Percentiles rank a stretch among this genome's conserved stretches.
Conservation (phyloP, 306 rosid species). For the Gleditsia sinensis region DNA sequence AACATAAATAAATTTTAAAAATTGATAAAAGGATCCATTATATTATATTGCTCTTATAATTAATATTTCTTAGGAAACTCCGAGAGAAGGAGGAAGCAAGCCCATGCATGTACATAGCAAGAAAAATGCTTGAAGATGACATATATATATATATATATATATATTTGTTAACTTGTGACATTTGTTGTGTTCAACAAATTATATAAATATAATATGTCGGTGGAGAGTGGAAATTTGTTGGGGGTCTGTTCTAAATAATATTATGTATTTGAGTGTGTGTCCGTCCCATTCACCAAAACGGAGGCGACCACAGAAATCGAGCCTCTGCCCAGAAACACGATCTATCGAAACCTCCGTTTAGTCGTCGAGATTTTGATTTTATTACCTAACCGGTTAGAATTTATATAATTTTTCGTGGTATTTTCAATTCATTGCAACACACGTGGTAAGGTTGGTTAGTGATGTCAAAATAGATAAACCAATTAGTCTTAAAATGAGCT, state of each 20-base stretch:
- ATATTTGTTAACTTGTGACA: background rate
- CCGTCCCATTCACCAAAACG: background rate
- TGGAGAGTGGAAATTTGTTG: background rate
- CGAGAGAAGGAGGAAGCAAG: background rate
- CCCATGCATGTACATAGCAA: no score
- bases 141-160: background rate
- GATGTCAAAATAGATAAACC: no score
- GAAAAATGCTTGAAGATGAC: background rate
- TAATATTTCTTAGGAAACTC: background rate
- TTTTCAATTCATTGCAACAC: no score
- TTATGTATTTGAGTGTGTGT: background rate
- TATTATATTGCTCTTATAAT: background rate
- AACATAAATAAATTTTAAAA: background rate
- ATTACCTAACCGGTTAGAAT: slow-evolving; percentile 23
- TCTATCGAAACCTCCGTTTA: background rate
- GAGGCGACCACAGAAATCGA: slow-evolving; percentile 20
- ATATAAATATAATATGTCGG: background rate
- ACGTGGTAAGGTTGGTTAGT: no score
- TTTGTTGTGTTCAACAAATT: background rate
- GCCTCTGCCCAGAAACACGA: background rate
- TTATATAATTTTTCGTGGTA: background rate
- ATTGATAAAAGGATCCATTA: background rate
- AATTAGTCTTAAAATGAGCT: no score
- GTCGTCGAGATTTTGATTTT: background rate
- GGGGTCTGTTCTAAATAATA: background rate